Percentiles rank a stretch among this genome's conserved stretches.
Conservation (phyloP, 2,329 filamentous ascomycete species). For the Ophiocordyceps sinensis region DNA sequence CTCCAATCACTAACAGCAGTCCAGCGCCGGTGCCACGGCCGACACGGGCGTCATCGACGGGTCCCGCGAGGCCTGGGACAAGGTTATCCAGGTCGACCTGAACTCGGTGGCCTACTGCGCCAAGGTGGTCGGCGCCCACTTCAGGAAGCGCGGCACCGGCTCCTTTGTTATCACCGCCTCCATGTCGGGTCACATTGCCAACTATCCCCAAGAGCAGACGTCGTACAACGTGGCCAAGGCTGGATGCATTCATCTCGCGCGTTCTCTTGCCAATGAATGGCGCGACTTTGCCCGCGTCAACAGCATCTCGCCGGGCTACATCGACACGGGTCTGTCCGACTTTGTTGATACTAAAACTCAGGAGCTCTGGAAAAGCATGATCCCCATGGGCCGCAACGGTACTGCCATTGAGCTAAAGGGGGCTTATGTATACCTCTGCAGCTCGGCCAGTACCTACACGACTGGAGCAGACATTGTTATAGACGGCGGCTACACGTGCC, state of each 20-base stretch:
- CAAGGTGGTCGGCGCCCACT: conserved; percentile 47
- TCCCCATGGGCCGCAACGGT: conserved; percentile 57
- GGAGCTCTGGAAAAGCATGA: conserved; percentile 60
- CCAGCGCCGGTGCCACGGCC: conserved; percentile 51
- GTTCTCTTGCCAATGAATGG: conserved; percentile 48
- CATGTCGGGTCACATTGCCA: conserved; percentile 58
- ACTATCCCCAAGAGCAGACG: conserved; percentile 53
- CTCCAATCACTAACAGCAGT: not conserved
- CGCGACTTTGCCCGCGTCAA: conserved; percentile 53
- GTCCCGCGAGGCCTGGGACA: conserved; percentile 50
- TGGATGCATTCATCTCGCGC: conserved; percentile 32
- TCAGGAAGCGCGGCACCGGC: conserved; percentile 47
- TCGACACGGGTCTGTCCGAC: conserved; percentile 51
- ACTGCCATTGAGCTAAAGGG: conserved; percentile 58
- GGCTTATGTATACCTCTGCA: conserved; percentile 58
- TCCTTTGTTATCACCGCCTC: conserved; percentile 56
- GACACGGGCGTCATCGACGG: conserved; percentile 55
- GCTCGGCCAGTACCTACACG: conserved; percentile 59
- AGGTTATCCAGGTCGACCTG: conserved; percentile 48
- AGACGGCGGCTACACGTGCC: conserved; percentile 52
- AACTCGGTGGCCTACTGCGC: conserved; percentile 57
- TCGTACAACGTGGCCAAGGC: conserved; percentile 54
- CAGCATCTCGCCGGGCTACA: conserved; percentile 53
- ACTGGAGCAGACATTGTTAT: conserved; percentile 58
- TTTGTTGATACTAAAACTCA: conserved; percentile 54